Conservation (phyloP, 176 grass and related monocot species). For the sorghum (Sorghum bicolor) region Sorghum_bicolor_NCBIv3 NC_012872.2:67974501-67975000, state of each 20-base stretch:
- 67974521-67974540: constrained; percentile 68
- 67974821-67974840: neutral
- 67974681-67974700: neutral
- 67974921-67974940: neutral
- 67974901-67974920: neutral
- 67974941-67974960: neutral
- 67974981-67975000: constrained; percentile 1
- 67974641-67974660: neutral
- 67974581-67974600: constrained; percentile 78
- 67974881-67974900: neutral
- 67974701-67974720: neutral
- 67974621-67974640: constrained; percentile 69
- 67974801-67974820: constrained; percentile 4
- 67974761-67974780: neutral
- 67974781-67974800: neutral
- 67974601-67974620: constrained; percentile 89
- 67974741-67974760: neutral
- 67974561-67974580: constrained; percentile 91
- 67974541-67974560: constrained; percentile 99
- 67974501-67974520: neutral
- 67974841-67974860: neutral
- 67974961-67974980: neutral
- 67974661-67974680: neutral
- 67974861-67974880: neutral
- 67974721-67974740: neutral